Evolutionary conservation across 2,329 filamentous ascomycete species (phyloP).

Genomic region (Fusarium tupiense): DNA sequence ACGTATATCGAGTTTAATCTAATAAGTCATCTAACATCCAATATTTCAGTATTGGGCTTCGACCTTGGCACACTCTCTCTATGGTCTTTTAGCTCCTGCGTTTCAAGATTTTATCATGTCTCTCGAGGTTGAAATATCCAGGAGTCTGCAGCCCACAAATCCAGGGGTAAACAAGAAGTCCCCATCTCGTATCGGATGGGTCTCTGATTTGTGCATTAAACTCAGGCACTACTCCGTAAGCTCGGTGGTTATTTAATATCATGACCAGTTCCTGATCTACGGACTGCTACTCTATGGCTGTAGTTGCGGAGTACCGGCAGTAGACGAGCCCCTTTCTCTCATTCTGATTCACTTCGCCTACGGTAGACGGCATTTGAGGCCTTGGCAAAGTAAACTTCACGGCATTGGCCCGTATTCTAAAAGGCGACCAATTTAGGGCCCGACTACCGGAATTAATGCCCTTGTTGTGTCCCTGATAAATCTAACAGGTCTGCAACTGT

Average conservation of each 20-base stretch:
- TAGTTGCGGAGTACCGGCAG: not conserved
- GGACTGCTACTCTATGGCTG: not conserved
- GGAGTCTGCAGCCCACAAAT: constrained; percentile 14
- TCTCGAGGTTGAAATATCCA: not conserved
- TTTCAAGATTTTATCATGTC: not conserved
- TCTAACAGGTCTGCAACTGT: not conserved
- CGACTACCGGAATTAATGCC: not conserved
- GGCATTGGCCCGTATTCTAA: not conserved
- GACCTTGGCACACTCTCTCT: not conserved
- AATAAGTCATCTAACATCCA: not conserved
- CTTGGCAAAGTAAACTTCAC: constrained; percentile 16
- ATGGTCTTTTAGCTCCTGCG: not conserved
- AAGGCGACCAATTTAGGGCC: constrained; percentile 2
- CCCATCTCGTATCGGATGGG: constrained; percentile 29
- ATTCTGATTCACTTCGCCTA: not conserved
- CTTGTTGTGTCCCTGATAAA: not conserved
- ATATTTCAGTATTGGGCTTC: not conserved
- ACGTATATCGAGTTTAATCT: not conserved
- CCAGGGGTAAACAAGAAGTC: constrained; percentile 22
- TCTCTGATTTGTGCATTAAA: constrained; percentile 29
- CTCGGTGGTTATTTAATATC: not conserved
- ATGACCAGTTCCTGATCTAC: constrained; percentile 15
- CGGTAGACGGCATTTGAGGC: constrained; percentile 2
- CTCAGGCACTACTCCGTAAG: constrained; percentile 3
- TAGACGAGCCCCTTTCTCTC: not conserved